These are phyloP conservation scores for Pueraria montana DNA, from an alignment of 306 rosid species.

Conservation along the genomic window DNA sequence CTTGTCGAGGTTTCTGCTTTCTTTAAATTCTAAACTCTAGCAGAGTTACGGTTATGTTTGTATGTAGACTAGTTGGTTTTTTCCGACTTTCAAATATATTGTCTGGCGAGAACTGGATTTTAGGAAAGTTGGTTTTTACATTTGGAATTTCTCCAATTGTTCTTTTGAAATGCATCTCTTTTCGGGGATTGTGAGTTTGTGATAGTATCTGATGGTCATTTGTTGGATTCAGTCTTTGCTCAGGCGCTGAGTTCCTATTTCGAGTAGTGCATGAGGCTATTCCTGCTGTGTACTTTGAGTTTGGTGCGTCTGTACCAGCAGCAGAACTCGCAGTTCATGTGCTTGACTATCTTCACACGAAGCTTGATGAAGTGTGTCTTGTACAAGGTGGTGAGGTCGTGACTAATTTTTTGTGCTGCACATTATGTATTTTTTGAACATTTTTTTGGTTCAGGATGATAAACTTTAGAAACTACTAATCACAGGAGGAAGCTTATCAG, in stretches of 20 bases:
- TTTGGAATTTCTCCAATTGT: neutral
- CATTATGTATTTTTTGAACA: constrained; percentile 41
- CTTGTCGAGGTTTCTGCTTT: constrained; percentile 75
- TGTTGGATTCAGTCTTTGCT: constrained; percentile 80
- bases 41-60: constrained; percentile 9
- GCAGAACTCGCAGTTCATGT: constrained; percentile 83
- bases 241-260: constrained; percentile 88
- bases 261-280: constrained; percentile 76
- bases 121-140: neutral
- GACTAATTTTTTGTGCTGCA: constrained; percentile 43
- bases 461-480: constrained; percentile 46
- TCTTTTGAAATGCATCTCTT: too few species aligned
- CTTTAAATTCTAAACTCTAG: constrained; percentile 12
- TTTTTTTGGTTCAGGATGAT: constrained; percentile 46
- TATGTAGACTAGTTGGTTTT: constrained; percentile 3
- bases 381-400: constrained; percentile 97
- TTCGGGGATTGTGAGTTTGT: constrained; percentile 18
- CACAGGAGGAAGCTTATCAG: constrained; percentile 89
- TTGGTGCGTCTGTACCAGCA: constrained; percentile 68
- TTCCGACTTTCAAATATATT: neutral
- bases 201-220: constrained; percentile 58
- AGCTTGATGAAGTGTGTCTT: constrained; percentile 90
- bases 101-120: constrained; percentile 5
- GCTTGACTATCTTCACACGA: constrained; percentile 83
- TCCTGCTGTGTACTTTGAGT: constrained; percentile 73